Evolutionary conservation across 495 filamentous ascomycete genomes (phyloP).

Genomic region (Penicillium ucsense): DNA sequence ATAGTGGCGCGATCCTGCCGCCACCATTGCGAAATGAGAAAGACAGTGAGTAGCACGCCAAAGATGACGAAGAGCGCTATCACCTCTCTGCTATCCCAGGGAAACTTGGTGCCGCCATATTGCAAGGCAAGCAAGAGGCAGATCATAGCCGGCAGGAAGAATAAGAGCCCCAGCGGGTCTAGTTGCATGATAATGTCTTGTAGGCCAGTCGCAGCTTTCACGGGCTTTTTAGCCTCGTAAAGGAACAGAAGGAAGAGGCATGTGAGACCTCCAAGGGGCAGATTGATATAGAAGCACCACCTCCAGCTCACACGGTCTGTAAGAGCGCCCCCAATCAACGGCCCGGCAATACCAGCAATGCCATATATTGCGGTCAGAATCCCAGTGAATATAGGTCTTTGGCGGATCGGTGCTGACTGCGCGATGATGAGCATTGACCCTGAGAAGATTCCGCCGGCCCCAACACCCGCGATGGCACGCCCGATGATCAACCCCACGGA

Average conservation of each 20-base stretch:
- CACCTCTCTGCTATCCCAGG: background rate
- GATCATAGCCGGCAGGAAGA: constrained; percentile 22
- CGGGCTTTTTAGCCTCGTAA: background rate
- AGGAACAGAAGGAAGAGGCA: background rate
- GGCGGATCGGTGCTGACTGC: constrained; percentile 44
- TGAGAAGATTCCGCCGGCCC: constrained; percentile 46
- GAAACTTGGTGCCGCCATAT: constrained; percentile 3
- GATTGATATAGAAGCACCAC: constrained; percentile 2
- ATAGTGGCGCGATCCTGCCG: constrained; percentile 31
- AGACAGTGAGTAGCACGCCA: constrained; percentile 11
- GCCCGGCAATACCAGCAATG: constrained; percentile 36
- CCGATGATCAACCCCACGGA: constrained; percentile 64
- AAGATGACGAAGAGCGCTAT: background rate
- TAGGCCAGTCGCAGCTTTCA: background rate
- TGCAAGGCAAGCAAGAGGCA: constrained; percentile 21
- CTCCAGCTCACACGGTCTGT: constrained; percentile 2
- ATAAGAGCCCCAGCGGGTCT: constrained; percentile 39
- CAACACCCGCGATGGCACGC: constrained; percentile 64
- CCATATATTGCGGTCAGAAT: constrained; percentile 33
- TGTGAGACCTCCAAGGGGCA: background rate
- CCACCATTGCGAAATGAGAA: constrained; percentile 29
- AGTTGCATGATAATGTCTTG: background rate
- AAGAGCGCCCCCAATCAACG: constrained; percentile 5
- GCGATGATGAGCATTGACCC: constrained; percentile 34
- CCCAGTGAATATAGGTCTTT: constrained; percentile 37